phyloP scores from a whole-genome alignment of 73 alveolate genomes.

The Uronychia setigera region DNA sequence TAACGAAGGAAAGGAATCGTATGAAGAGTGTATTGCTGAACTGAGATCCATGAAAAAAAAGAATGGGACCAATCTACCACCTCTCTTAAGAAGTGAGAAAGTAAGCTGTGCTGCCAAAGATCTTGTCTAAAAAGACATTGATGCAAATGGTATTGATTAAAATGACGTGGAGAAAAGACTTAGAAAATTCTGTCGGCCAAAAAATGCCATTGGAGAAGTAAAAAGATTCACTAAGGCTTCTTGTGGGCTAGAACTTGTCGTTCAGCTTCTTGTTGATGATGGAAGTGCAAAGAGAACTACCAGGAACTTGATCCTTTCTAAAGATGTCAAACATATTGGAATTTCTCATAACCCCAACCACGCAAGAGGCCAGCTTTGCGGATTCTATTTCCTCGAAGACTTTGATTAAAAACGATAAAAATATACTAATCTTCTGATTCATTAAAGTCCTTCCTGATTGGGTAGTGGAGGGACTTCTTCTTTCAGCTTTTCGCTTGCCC shows the following conservation, averaged over 20 bases:
- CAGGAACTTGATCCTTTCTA: not conserved
- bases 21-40: not conserved
- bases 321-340: not conserved
- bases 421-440: not conserved
- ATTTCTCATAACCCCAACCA: not conserved
- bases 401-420: not conserved
- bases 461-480: not conserved
- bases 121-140: not conserved
- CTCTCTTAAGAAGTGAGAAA: not conserved
- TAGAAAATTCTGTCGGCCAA: not conserved
- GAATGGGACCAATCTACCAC: not conserved
- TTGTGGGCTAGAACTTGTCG: not conserved
- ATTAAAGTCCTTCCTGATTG: not conserved
- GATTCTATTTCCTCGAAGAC: not conserved
- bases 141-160: not conserved
- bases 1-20: not conserved
- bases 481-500: no score
- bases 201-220: not conserved
- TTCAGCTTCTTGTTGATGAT: not conserved
- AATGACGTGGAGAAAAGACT: not conserved
- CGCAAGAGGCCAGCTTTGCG: not conserved
- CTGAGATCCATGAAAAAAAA: not conserved
- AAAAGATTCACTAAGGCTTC: not conserved
- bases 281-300: not conserved
- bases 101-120: not conserved